Conservation (phyloP, 352 stramenopile species). For the Phytopythium montanum region DNA sequence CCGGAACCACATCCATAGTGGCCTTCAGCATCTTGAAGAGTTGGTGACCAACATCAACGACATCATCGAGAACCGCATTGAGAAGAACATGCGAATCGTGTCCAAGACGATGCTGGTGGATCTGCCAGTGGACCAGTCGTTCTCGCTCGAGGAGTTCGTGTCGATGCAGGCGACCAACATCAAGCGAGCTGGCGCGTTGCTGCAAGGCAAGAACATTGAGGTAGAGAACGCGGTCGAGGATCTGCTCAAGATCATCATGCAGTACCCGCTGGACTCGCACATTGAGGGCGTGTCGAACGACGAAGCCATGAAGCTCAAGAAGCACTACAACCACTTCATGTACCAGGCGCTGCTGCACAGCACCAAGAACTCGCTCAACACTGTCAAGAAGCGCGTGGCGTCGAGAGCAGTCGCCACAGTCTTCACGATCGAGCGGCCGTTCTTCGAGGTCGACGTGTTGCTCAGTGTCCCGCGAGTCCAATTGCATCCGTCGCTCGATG, state of each 20-base stretch:
- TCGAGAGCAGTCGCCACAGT: constrained; percentile 87
- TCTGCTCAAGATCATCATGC: constrained; percentile 94
- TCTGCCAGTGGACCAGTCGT: constrained; percentile 94
- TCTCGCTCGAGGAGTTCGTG: constrained; percentile 98
- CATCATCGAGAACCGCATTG: constrained; percentile 98
- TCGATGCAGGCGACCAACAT: constrained; percentile 96
- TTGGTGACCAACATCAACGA: constrained; percentile 99
- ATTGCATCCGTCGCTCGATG: constrained; percentile 94
- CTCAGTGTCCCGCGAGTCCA: constrained; percentile 92
- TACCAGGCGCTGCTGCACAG: constrained; percentile 97
- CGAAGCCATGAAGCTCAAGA: constrained; percentile 95
- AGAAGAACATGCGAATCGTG: constrained; percentile 99
- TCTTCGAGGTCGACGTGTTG: constrained; percentile 98
- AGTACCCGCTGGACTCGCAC: constrained; percentile 95
- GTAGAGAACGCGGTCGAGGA: constrained; percentile 98
- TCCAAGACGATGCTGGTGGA: constrained; percentile 97
- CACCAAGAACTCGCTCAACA: constrained; percentile 98
- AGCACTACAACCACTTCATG: constrained; percentile 99
- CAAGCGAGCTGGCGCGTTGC: constrained; percentile 80
- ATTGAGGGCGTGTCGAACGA: constrained; percentile 92
- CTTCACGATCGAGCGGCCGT: constrained; percentile 92
- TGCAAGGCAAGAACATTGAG: constrained; percentile 98
- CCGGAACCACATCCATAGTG: constrained; percentile 91
- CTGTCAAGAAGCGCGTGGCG: constrained; percentile 97
- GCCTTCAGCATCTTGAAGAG: constrained; percentile 95